phyloP scores from a whole-genome alignment of 2,329 filamentous ascomycete genomes.

The Pseudogymnoascus pannorum region DNA sequence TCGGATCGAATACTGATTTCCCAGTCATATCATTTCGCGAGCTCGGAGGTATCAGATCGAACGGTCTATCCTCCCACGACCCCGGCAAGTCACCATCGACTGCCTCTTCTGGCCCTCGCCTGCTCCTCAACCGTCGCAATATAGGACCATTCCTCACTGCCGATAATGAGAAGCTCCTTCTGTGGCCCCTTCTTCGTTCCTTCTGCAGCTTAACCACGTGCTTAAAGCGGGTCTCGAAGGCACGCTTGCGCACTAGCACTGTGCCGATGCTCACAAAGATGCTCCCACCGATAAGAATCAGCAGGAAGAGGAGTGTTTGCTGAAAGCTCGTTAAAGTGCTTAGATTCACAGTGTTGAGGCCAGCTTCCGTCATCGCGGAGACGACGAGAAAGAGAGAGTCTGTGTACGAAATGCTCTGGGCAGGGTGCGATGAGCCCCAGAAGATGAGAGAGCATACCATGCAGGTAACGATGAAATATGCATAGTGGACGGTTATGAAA shows the following conservation, averaged over 20 bases:
- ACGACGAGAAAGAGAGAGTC: slow-evolving; percentile 61
- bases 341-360: slow-evolving; percentile 60
- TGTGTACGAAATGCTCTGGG: slow-evolving; percentile 47
- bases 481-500: slow-evolving; percentile 59
- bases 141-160: background rate
- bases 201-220: slow-evolving; percentile 40
- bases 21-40: background rate
- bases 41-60: background rate
- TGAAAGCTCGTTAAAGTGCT: slow-evolving; percentile 60
- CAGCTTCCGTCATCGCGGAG: slow-evolving; percentile 60
- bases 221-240: slow-evolving; percentile 55
- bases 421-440: slow-evolving; percentile 48
- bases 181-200: slow-evolving; percentile 18
- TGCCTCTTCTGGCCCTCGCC: background rate
- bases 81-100: background rate
- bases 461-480: slow-evolving; percentile 53
- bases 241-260: slow-evolving; percentile 50
- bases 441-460: slow-evolving; percentile 53
- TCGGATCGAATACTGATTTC: background rate
- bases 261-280: slow-evolving; percentile 62
- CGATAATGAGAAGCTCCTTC: slow-evolving; percentile 6
- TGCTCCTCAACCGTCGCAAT: background rate
- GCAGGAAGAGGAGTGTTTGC: slow-evolving; percentile 55
- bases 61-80: background rate
- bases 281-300: slow-evolving; percentile 59